Percentiles rank a stretch among this genome's conserved stretches.
These are phyloP conservation scores for Russula compacta DNA, from an alignment of 768 basidiomycete genomes.

Conservation along the genomic window DNA sequence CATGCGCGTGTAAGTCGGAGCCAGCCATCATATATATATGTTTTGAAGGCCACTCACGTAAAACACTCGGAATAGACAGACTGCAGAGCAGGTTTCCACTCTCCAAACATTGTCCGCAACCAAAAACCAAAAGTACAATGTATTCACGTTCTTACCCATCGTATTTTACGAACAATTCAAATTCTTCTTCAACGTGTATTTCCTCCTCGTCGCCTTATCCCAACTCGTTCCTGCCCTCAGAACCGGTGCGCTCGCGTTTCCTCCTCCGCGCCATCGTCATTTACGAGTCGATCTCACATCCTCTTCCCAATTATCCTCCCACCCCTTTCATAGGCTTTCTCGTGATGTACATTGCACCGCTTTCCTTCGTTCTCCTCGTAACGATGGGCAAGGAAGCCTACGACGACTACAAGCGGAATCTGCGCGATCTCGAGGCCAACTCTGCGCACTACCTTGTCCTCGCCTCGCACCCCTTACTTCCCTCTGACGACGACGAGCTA, in stretches of 20 bases:
- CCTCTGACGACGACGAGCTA: conserved; percentile 21
- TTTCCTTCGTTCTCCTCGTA: conserved; percentile 88
- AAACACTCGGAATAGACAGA: conserved; percentile 43
- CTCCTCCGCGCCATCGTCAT: no score
- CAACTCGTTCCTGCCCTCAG: conserved; percentile 95
- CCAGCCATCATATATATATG: neutral
- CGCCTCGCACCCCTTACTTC: conserved; percentile 36
- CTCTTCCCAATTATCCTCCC: neutral
- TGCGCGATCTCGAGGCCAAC: conserved; percentile 90
- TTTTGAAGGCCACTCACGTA: neutral
- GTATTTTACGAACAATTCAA: conserved; percentile 99
- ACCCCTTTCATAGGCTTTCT: conserved; percentile 63
- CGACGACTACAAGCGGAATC: conserved; percentile 92
- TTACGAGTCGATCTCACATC: neutral
- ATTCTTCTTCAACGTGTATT: conserved; percentile 99
- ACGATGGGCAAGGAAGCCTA: conserved; percentile 99
- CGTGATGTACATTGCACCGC: conserved; percentile 89
- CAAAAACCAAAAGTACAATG: conserved; percentile 99
- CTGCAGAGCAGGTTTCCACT: conserved; percentile 57
- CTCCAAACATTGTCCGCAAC: conserved; percentile 90
- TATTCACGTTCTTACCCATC: conserved; percentile 92
- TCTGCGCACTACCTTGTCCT: conserved; percentile 84
- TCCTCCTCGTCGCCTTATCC: conserved; percentile 90
- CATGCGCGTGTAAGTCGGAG: no score
- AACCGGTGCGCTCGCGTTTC: conserved; percentile 54